Conservation (phyloP, 2,329 filamentous ascomycete species). For the Emmonsiellopsis sp. region DNA sequence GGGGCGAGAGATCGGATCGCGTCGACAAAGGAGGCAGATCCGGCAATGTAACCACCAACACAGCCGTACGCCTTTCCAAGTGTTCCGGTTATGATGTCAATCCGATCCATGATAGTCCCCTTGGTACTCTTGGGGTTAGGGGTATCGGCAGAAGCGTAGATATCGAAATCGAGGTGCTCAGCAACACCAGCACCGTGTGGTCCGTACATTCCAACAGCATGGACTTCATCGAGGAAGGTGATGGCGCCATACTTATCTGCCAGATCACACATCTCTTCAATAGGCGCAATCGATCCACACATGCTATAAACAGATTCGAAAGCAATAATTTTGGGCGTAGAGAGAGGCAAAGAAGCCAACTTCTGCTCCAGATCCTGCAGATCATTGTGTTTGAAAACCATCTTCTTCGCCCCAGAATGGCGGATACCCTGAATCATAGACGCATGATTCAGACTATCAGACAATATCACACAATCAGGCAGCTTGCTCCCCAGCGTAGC, state of each 20-base stretch:
- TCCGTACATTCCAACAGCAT: constrained; percentile 98
- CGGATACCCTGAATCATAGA: constrained; percentile 99
- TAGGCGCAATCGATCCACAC: constrained; percentile 95
- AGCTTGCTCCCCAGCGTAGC: constrained; percentile 95
- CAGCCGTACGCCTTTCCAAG: constrained; percentile 97
- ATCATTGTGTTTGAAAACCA: constrained; percentile 99
- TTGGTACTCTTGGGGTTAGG: constrained; percentile 32
- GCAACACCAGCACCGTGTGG: constrained; percentile 91
- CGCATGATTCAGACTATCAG: constrained; percentile 92
- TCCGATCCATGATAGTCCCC: constrained; percentile 86
- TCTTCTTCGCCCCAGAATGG: constrained; percentile 91
- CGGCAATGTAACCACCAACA: constrained; percentile 95
- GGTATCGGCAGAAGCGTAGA: constrained; percentile 64
- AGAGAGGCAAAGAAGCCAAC: constrained; percentile 71
- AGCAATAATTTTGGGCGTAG: constrained; percentile 93
- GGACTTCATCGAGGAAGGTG: constrained; percentile 96
- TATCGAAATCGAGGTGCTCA: constrained; percentile 91
- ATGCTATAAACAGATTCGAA: constrained; percentile 99
- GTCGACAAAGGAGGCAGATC: constrained; percentile 76
- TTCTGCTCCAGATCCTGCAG: constrained; percentile 87
- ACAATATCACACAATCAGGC: constrained; percentile 94
- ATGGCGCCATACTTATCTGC: constrained; percentile 96
- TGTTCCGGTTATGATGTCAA: constrained; percentile 96
- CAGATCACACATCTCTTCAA: constrained; percentile 89
- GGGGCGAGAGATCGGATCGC: constrained; percentile 88